A percentile compares a stretch with the other conserved stretches of the same genome.
phyloP scores from a whole-genome alignment of 2,329 filamentous ascomycete species.

The Aspergillus glaucus region DNA sequence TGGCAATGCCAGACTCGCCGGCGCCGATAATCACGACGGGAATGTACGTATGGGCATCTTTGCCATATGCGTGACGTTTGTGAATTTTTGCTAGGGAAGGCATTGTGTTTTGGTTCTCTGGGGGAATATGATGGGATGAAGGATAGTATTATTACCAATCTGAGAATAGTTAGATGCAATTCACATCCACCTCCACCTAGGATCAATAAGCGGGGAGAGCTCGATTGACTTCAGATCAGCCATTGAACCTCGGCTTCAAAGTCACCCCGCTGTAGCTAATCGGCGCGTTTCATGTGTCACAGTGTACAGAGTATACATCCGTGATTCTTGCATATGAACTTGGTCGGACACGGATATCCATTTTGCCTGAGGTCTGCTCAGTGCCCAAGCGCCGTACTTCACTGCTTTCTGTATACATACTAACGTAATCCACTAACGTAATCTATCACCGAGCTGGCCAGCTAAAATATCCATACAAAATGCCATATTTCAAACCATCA shows the following conservation, averaged over 20 bases:
- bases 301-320: background rate
- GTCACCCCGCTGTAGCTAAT: background rate
- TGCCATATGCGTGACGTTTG: constrained; percentile 33
- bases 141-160: background rate
- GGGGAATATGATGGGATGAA: background rate
- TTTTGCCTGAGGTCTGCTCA: too few species aligned
- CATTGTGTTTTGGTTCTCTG: constrained; percentile 13
- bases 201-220: too few species aligned
- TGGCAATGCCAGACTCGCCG: constrained; percentile 57
- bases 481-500: too few species aligned
- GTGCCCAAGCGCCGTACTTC: too few species aligned
- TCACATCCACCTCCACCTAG: too few species aligned
- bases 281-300: background rate
- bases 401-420: too few species aligned
- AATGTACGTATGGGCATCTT: constrained; percentile 39
- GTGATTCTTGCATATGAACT: too few species aligned
- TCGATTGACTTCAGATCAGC: too few species aligned
- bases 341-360: too few species aligned
- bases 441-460: too few species aligned
- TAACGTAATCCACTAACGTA: too few species aligned
- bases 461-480: too few species aligned
- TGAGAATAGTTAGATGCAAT: background rate
- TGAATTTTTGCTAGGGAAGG: constrained; percentile 31
- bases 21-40: constrained; percentile 55
- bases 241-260: background rate